These are phyloP conservation scores for Elaeis oleifera DNA, from an alignment of 202 grass and related monocot species.

Conservation along the genomic window DNA sequence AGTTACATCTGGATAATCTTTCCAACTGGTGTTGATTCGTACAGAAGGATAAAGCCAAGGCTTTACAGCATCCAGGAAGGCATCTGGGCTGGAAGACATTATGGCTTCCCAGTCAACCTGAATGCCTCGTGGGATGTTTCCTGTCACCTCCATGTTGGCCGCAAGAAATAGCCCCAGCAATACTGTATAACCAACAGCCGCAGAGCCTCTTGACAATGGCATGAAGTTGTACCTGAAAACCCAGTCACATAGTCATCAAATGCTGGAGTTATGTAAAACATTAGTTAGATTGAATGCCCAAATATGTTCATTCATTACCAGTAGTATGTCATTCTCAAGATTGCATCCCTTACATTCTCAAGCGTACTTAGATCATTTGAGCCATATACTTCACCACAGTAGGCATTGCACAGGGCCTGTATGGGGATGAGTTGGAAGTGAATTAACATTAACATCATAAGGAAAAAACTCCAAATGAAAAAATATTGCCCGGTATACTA, in stretches of 20 bases:
- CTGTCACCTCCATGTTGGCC: slow-evolving; percentile 79
- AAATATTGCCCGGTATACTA: background rate
- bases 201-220: slow-evolving; percentile 86
- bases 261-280: background rate
- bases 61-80: slow-evolving; percentile 49
- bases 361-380: slow-evolving; percentile 47
- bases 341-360: slow-evolving; percentile 56
- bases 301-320: slow-evolving; percentile 38
- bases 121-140: slow-evolving; percentile 54
- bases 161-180: slow-evolving; percentile 76
- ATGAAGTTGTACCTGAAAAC: slow-evolving; percentile 96
- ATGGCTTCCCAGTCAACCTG: slow-evolving; percentile 97
- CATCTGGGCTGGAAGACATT: slow-evolving; percentile 43
- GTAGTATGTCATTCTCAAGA: slow-evolving; percentile 87
- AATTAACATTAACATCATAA: background rate
- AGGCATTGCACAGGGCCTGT: slow-evolving; percentile 75
- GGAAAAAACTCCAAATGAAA: background rate
- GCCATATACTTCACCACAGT: slow-evolving; percentile 58
- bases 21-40: slow-evolving; percentile 60
- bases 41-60: slow-evolving; percentile 71
- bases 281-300: too few species aligned
- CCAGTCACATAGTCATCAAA: background rate
- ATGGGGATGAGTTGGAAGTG: slow-evolving; percentile 15
- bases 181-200: slow-evolving; percentile 71
- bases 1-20: slow-evolving; percentile 62